Percentiles rank a stretch among this genome's conserved stretches.
These are phyloP conservation scores for Pichia kudriavzevii DNA, from an alignment of 1,139 yeast genomes.

Conservation along the genomic window DNA sequence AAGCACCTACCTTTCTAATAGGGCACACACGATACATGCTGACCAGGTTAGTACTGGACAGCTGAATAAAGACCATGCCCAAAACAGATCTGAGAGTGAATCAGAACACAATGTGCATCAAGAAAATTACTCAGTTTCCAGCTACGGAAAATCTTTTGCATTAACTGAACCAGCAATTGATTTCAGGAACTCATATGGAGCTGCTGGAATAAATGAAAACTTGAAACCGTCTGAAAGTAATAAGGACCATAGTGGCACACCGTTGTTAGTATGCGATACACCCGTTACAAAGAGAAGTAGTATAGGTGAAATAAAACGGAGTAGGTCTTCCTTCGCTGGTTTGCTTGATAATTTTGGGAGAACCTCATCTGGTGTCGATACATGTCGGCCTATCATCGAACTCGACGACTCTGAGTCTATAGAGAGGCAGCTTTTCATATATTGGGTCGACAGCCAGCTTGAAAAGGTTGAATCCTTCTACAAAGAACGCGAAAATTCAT, in stretches of 20 bases:
- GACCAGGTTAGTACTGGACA: no score
- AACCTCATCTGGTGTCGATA: slow-evolving; percentile 7
- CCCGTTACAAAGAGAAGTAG: neutral
- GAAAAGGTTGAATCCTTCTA: slow-evolving; percentile 55
- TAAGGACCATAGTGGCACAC: slow-evolving; percentile 20
- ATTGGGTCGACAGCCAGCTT: slow-evolving; percentile 58
- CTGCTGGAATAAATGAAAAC: no score
- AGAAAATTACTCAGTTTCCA: neutral
- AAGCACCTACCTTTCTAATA: no score
- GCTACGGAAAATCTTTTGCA: no score
- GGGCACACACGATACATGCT: no score
- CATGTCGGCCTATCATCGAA: slow-evolving; percentile 11
- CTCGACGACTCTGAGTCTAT: slow-evolving; percentile 24
- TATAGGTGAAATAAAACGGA: slow-evolving; percentile 1
- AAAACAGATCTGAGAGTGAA: no score
- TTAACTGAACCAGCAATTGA: slow-evolving; percentile 8
- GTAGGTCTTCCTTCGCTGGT: slow-evolving; percentile 10
- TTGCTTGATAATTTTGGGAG: slow-evolving; percentile 15
- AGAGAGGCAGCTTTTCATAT: slow-evolving; percentile 40
- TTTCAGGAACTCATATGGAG: slow-evolving; percentile 5
- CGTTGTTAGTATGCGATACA: slow-evolving; percentile 27
- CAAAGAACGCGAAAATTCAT: slow-evolving; percentile 51
- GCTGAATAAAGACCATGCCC: no score
- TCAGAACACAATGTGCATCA: no score
- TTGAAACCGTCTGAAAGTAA: neutral